Conservation (phyloP, 176 grass and related monocot genomes). For the Panicum miliaceum region DNA sequence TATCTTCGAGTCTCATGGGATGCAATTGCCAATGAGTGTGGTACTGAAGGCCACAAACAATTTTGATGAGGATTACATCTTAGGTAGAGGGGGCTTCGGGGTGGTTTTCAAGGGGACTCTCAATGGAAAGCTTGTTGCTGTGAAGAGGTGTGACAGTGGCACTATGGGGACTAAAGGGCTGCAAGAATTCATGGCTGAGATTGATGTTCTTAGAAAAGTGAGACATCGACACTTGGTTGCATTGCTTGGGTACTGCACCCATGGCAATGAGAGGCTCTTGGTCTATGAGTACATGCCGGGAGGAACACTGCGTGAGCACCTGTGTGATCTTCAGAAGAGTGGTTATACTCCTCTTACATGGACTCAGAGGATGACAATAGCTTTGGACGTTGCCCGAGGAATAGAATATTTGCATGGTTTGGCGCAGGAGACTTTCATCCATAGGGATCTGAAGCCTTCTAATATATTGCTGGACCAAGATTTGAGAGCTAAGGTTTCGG, state of each 20-base stretch:
- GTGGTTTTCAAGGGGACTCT: conserved; percentile 84
- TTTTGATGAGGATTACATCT: conserved; percentile 70
- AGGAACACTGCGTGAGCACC: conserved; percentile 77
- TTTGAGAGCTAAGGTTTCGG: conserved; percentile 95
- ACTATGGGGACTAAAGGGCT: conserved; percentile 83
- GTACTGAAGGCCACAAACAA: conserved; percentile 80
- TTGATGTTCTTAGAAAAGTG: conserved; percentile 93
- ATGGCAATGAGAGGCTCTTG: conserved; percentile 82
- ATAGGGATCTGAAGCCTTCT: conserved; percentile 95
- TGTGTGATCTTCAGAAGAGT: conserved; percentile 71
- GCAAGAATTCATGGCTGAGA: conserved; percentile 91
- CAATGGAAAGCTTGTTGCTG: conserved; percentile 76
- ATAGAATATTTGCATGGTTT: conserved; percentile 97
- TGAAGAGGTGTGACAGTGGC: conserved; percentile 75
- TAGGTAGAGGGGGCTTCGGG: conserved; percentile 93
- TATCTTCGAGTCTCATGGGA: conserved; percentile 63
- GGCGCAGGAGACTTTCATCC: conserved; percentile 97
- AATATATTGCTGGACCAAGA: conserved; percentile 97
- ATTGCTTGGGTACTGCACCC: conserved; percentile 83
- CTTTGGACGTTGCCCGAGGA: conserved; percentile 92
- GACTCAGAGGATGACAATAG: conserved; percentile 85
- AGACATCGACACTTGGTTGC: conserved; percentile 91
- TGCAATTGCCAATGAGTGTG: conserved; percentile 74
- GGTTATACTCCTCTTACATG: conserved; percentile 78
- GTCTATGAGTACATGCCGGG: conserved; percentile 94